Evolutionary conservation across 163 green algal genomes (phyloP).

Genomic region (Chlamydomonas reinhardtii): DNA sequence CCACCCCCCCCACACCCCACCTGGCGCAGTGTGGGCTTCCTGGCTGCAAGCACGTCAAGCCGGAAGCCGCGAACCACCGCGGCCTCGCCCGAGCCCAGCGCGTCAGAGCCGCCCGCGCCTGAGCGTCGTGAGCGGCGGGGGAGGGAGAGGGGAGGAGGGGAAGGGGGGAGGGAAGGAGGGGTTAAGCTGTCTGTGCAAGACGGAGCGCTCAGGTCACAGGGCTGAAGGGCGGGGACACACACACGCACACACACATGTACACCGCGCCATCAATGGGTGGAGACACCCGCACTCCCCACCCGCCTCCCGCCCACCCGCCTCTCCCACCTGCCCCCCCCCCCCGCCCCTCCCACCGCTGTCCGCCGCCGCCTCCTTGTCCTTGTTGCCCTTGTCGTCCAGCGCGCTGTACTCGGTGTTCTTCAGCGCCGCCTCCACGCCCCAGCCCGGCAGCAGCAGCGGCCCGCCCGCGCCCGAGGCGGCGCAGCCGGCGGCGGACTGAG

Average conservation of each 20-base stretch:
- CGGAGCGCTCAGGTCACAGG: too few species aligned
- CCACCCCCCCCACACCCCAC: neutral
- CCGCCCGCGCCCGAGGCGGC: slow-evolving; percentile 62
- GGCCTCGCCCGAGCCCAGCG: slow-evolving; percentile 37
- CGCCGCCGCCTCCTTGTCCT: neutral
- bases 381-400: slow-evolving; percentile 71
- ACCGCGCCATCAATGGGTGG: too few species aligned
- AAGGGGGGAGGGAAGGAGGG: too few species aligned
- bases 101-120: neutral
- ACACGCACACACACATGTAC: too few species aligned
- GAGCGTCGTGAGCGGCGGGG: neutral
- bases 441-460: slow-evolving; percentile 81
- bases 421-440: slow-evolving; percentile 92
- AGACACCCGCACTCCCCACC: neutral
- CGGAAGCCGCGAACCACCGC: slow-evolving; percentile 67
- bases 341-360: neutral
- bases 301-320: neutral
- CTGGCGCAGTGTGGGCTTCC: slow-evolving; percentile 68
- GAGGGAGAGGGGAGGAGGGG: neutral
- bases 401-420: slow-evolving; percentile 98
- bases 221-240: too few species aligned
- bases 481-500: slow-evolving; percentile 31
- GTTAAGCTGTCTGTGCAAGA: too few species aligned
- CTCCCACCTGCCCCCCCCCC: neutral
- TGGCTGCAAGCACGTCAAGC: slow-evolving; percentile 75